Evolutionary conservation across 2,329 filamentous ascomycete species (phyloP), one percentile per base, ranked within the genome.

Genomic region (Phaeosphaeriaceae sp.): DNA sequence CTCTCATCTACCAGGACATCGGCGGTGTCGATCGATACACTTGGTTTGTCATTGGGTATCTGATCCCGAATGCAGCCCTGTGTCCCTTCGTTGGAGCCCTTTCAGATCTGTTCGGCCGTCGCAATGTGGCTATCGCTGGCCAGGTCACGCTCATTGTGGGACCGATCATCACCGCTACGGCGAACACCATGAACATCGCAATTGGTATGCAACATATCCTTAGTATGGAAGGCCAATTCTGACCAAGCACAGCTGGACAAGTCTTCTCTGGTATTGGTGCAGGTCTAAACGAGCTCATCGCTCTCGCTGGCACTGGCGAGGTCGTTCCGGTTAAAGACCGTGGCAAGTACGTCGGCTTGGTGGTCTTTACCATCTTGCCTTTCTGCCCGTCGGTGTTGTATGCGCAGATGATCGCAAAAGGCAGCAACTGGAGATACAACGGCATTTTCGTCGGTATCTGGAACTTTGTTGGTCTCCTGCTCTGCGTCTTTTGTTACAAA

Each of bases 261-360:
- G 82, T 83, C 1, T 81, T 91, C 61, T 83, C 88, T 10, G 89
- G 89, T 1, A 79, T 86, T 6, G 89, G 88, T 33, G 88, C 88
- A 11, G 89, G 89, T 15, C 83, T 91, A 59, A 88, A 88, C 63
- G 88, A 91, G 72, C 78, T 91, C 33, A 91, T 87, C 6, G 88
- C 89, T 4, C 79, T 91, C 9, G 88, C 89, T 25, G 89, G 84
- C 33, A 89, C 88, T 1, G 86, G 87, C 1, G 89, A 91, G 70
- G 81, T 91, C 58, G 89, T 87, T 0, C 89, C 89, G 1, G 86
- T 86, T 20, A 80, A 84, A 19, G 86, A 89, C 72, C 84, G 89
- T 48, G 88, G 86, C 27, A 83, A 83, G 68, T 90, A 89, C 67
- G 84, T 89, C 22, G 84, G 85, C 13, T 72, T 82, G 0, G 76